Conservation (phyloP, 176 grass and related monocot genomes). For the Avena insularis region DNA sequence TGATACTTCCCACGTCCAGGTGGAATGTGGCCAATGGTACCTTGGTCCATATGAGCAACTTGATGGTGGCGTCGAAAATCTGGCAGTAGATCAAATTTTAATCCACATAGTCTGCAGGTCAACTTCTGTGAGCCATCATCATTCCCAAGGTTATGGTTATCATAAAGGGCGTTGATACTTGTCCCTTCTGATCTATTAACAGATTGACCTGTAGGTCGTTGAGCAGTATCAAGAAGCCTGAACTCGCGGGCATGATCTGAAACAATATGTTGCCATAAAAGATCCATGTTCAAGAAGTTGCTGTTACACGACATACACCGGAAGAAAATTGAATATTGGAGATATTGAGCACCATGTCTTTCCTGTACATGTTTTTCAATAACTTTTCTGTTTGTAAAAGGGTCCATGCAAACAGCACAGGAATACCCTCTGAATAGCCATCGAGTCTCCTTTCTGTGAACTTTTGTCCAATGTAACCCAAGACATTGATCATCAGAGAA, state of each 20-base stretch:
- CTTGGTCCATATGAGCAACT: slow-evolving; percentile 70
- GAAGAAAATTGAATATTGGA: slow-evolving; percentile 87
- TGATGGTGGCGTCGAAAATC: slow-evolving; percentile 89
- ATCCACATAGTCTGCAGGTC: slow-evolving; percentile 73
- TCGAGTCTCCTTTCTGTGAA: slow-evolving; percentile 90
- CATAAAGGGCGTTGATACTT: slow-evolving; percentile 45
- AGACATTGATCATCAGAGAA: slow-evolving; percentile 78
- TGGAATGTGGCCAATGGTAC: slow-evolving; percentile 46
- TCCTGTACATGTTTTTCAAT: slow-evolving; percentile 88
- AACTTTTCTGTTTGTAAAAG: slow-evolving; percentile 93
- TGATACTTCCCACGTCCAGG: slow-evolving; percentile 82
- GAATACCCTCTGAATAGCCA: slow-evolving; percentile 98
- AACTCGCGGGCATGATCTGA: slow-evolving; percentile 82
- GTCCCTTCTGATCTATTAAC: slow-evolving; percentile 52
- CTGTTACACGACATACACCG: slow-evolving; percentile 83
- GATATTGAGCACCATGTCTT: slow-evolving; percentile 75
- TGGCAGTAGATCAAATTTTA: slow-evolving; percentile 78
- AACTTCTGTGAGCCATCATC: slow-evolving; percentile 66
- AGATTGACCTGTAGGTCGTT: slow-evolving; percentile 51
- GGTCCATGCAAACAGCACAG: slow-evolving; percentile 88
- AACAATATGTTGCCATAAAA: slow-evolving; percentile 90
- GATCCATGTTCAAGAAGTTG: slow-evolving; percentile 83
- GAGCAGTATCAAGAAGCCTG: slow-evolving; percentile 57
- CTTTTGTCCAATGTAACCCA: slow-evolving; percentile 79
- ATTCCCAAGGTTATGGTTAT: slow-evolving; percentile 49